phyloP scores from a whole-genome alignment of 2,329 filamentous ascomycete species.

The Penicillium brevicompactum region DNA sequence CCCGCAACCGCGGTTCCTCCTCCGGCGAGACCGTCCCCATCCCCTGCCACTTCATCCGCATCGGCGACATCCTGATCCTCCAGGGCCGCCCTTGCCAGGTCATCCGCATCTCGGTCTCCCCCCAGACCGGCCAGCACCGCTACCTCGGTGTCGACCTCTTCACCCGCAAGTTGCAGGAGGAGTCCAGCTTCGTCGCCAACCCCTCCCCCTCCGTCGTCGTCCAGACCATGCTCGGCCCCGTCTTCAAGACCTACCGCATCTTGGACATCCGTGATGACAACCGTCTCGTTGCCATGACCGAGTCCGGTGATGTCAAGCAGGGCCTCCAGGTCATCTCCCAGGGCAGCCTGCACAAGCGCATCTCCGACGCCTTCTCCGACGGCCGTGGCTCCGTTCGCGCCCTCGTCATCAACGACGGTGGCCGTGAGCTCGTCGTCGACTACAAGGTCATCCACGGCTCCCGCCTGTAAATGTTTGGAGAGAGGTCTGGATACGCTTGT shows the following conservation, averaged over 20 bases:
- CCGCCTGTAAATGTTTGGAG: constrained; percentile 54
- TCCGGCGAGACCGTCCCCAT: constrained; percentile 89
- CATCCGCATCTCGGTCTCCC: constrained; percentile 98
- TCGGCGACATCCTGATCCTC: constrained; percentile 97
- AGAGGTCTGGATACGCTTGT: constrained; percentile 5
- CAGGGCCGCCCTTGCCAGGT: constrained; percentile 99
- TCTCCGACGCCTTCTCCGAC: constrained; percentile 81
- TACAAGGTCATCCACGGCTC: constrained; percentile 95
- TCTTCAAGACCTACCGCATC: constrained; percentile 99
- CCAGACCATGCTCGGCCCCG: constrained; percentile 98
- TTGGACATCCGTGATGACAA: constrained; percentile 90
- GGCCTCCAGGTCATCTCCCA: constrained; percentile 91
- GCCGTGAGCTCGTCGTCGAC: constrained; percentile 94
- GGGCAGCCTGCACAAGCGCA: constrained; percentile 80
- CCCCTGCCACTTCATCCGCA: constrained; percentile 98
- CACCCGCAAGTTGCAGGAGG: constrained; percentile 99
- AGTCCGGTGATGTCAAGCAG: constrained; percentile 98
- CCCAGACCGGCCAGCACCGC: constrained; percentile 98
- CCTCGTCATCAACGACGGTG: constrained; percentile 91
- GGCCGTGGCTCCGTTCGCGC: constrained; percentile 93
- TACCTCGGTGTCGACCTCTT: constrained; percentile 99
- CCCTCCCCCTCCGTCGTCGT: constrained; percentile 94
- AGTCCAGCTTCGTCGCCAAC: constrained; percentile 97
- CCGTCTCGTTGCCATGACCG: constrained; percentile 91
- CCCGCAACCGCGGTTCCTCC: constrained; percentile 48